Evolutionary conservation across 371 early-diverging fungal genomes (phyloP).

Genomic region (Mortierella sp.): DNA sequence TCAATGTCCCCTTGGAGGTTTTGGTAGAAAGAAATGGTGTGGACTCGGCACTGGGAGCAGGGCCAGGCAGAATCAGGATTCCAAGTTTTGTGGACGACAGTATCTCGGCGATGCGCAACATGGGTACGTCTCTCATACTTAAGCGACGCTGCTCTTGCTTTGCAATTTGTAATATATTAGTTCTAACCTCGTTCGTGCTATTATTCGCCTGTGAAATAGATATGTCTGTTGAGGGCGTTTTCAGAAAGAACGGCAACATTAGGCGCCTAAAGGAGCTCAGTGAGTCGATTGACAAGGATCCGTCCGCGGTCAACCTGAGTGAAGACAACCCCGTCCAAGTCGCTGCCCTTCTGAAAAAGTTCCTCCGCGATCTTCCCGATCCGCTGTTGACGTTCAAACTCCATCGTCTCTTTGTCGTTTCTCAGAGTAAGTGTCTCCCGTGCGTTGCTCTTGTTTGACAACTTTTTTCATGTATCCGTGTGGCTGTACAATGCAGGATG

Average conservation of each 20-base stretch:
- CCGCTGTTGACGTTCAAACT: slow-evolving; percentile 92
- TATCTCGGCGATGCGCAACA: slow-evolving; percentile 80
- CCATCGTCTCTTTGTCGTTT: slow-evolving; percentile 83
- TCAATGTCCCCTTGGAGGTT: slow-evolving; percentile 92
- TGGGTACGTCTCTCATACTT: slow-evolving; percentile 70
- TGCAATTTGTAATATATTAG: neutral
- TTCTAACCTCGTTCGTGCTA: neutral
- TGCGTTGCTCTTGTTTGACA: neutral
- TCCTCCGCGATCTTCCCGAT: slow-evolving; percentile 95
- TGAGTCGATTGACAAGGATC: slow-evolving; percentile 82
- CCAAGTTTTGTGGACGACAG: slow-evolving; percentile 90
- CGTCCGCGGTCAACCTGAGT: slow-evolving; percentile 73
- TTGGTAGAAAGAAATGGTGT: slow-evolving; percentile 88
- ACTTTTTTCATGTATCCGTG: no score
- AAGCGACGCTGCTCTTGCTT: neutral
- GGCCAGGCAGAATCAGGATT: slow-evolving; percentile 83
- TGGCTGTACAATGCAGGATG: neutral
- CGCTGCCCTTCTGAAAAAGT: slow-evolving; percentile 95
- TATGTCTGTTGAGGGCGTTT: slow-evolving; percentile 93
- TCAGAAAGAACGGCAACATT: slow-evolving; percentile 98
- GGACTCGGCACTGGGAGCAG: slow-evolving; percentile 84
- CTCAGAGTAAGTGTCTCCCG: slow-evolving; percentile 72
- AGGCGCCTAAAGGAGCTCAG: slow-evolving; percentile 83
- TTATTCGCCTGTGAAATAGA: slow-evolving; percentile 62
- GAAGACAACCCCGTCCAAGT: slow-evolving; percentile 90